phyloP scores from a whole-genome alignment of 2,329 filamentous ascomycete species.

The Thielaviopsis musarum region DNA sequence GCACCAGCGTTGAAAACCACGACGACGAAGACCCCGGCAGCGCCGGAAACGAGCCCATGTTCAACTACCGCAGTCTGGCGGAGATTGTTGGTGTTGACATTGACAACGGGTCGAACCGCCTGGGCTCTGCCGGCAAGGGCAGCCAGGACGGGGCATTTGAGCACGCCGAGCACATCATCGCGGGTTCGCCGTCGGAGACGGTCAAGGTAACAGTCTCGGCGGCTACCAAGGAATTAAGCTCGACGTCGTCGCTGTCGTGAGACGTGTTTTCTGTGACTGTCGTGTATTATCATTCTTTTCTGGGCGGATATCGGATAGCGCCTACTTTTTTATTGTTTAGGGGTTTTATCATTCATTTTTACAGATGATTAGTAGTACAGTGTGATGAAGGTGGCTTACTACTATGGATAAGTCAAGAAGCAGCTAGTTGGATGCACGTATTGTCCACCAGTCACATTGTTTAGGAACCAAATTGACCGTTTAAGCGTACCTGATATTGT shows the following conservation, averaged over 20 bases:
- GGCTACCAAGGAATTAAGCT: neutral
- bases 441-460: neutral
- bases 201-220: neutral
- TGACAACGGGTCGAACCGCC: constrained; percentile 1
- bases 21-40: constrained; percentile 34
- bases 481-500: neutral
- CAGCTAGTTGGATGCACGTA: neutral
- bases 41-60: constrained; percentile 55
- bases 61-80: constrained; percentile 78
- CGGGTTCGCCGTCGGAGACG: neutral
- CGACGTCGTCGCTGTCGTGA: neutral
- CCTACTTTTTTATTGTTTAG: neutral
- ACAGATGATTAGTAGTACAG: neutral
- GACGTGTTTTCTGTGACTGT: neutral
- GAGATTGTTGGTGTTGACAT: constrained; percentile 60
- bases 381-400: neutral
- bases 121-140: neutral
- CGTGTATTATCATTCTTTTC: neutral
- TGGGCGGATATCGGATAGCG: neutral
- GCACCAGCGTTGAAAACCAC: constrained; percentile 31
- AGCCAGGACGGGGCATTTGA: constrained; percentile 2
- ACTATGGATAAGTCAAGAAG: neutral
- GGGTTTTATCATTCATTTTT: too few species aligned
- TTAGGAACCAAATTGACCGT: neutral
- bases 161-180: constrained; percentile 2